Conservation (phyloP, 139 green algal genomes). For the Chlamydomonas sphaeroides region DNA sequence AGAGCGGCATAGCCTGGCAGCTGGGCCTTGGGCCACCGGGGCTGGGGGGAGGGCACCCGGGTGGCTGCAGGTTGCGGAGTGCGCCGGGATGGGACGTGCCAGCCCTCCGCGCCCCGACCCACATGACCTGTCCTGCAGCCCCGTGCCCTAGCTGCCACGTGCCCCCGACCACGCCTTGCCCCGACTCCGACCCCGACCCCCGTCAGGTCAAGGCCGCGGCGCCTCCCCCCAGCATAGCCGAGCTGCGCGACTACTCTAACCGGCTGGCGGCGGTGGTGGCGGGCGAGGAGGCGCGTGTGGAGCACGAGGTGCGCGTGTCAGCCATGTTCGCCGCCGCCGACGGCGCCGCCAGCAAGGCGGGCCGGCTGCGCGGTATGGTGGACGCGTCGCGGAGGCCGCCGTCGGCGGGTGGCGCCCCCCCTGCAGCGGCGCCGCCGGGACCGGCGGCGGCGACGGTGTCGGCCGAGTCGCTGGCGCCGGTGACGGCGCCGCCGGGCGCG, state of each 20-base stretch:
- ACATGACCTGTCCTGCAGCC: background rate
- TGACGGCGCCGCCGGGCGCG: background rate
- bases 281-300: conserved; percentile 42
- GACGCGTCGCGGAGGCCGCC: conserved; percentile 32
- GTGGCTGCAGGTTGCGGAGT: too few relatives aligned
- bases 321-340: conserved; percentile 51
- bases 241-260: conserved; percentile 45
- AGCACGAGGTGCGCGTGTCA: conserved; percentile 47
- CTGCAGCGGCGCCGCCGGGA: background rate
- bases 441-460: background rate
- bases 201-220: too few relatives aligned
- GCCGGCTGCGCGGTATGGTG: conserved; percentile 48
- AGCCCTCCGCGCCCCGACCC: background rate
- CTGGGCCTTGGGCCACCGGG: too few relatives aligned
- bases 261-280: conserved; percentile 41
- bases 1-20: too few relatives aligned
- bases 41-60: too few relatives aligned
- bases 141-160: too few relatives aligned
- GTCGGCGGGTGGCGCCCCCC: background rate
- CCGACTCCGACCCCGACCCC: too few relatives aligned
- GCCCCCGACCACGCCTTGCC: too few relatives aligned
- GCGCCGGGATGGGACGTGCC: too few relatives aligned
- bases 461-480: background rate
- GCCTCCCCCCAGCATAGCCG: conserved; percentile 19
- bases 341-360: conserved; percentile 14